phyloP scores from a whole-genome alignment of 2,329 filamentous ascomycete genomes.

The Fusarium drepaniforme region DNA sequence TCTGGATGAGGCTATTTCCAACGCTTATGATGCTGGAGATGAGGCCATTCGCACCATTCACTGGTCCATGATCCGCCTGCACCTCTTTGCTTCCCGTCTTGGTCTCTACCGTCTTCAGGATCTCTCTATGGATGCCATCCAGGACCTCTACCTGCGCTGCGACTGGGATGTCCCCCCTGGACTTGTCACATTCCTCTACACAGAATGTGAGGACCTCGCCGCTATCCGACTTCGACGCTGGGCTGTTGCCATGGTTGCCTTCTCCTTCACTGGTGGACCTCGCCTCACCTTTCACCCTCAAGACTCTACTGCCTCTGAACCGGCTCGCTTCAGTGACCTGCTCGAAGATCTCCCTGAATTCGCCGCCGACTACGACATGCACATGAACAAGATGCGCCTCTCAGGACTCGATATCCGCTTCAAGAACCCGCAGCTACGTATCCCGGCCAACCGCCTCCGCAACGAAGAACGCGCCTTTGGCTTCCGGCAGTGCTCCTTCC shows the following conservation, averaged over 20 bases:
- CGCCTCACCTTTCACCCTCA: conserved; percentile 47
- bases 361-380: conserved; percentile 62
- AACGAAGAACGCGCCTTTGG: conserved; percentile 70
- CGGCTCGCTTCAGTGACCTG: conserved; percentile 56
- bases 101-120: conserved; percentile 65
- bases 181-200: conserved; percentile 66
- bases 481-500: conserved; percentile 72
- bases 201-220: conserved; percentile 61
- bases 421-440: conserved; percentile 72
- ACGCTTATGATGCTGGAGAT: conserved; percentile 45
- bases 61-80: conserved; percentile 68
- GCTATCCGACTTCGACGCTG: conserved; percentile 68
- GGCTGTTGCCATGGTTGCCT: conserved; percentile 72
- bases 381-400: conserved; percentile 64
- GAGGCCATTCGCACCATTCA: conserved; percentile 58
- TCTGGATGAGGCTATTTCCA: conserved; percentile 56
- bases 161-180: conserved; percentile 69
- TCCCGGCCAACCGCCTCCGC: conserved; percentile 66
- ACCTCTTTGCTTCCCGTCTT: conserved; percentile 68
- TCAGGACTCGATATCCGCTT: conserved; percentile 64
- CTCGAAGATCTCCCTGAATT: conserved; percentile 61
- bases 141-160: conserved; percentile 69
- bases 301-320: conserved; percentile 44
- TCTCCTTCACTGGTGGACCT: conserved; percentile 58
- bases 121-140: conserved; percentile 68